These are phyloP conservation scores for Endocarpon pusillum DNA, from an alignment of 495 filamentous ascomycete genomes.

Conservation along the genomic window DNA sequence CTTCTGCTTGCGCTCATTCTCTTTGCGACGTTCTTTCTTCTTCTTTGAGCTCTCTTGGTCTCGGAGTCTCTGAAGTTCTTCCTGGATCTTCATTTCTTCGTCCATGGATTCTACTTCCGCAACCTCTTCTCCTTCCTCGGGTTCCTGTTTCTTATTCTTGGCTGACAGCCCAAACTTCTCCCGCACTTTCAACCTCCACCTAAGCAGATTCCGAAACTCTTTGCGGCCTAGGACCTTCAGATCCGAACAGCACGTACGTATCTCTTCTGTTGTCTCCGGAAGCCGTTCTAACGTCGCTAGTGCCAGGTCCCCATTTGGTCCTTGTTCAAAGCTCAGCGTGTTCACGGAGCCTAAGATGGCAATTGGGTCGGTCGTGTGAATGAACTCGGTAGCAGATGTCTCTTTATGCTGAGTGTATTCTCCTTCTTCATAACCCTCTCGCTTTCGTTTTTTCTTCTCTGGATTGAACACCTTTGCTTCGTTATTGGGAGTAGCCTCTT, in stretches of 20 bases:
- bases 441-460: conserved; percentile 88
- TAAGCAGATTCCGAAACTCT: conserved; percentile 83
- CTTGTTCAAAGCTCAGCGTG: conserved; percentile 62
- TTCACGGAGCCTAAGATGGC: conserved; percentile 84
- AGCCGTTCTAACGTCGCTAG: conserved; percentile 71
- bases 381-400: conserved; percentile 73
- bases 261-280: conserved; percentile 85
- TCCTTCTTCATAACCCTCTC: conserved; percentile 93
- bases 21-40: conserved; percentile 63
- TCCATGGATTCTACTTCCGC: conserved; percentile 78
- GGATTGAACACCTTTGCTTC: conserved; percentile 97
- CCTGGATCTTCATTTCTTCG: conserved; percentile 77
- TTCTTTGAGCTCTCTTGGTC: conserved; percentile 57
- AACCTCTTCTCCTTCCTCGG: conserved; percentile 44
- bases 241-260: conserved; percentile 71
- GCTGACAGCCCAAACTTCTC: conserved; percentile 77
- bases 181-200: conserved; percentile 78
- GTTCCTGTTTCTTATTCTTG: conserved; percentile 43
- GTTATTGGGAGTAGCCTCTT: conserved; percentile 77
- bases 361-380: conserved; percentile 87
- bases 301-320: conserved; percentile 65
- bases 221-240: conserved; percentile 82
- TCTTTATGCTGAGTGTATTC: conserved; percentile 89
- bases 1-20: conserved; percentile 79
- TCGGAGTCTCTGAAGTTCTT: conserved; percentile 62